These are phyloP conservation scores for Albugo candida DNA, from an alignment of 352 stramenopile genomes.

Conservation along the genomic window DNA sequence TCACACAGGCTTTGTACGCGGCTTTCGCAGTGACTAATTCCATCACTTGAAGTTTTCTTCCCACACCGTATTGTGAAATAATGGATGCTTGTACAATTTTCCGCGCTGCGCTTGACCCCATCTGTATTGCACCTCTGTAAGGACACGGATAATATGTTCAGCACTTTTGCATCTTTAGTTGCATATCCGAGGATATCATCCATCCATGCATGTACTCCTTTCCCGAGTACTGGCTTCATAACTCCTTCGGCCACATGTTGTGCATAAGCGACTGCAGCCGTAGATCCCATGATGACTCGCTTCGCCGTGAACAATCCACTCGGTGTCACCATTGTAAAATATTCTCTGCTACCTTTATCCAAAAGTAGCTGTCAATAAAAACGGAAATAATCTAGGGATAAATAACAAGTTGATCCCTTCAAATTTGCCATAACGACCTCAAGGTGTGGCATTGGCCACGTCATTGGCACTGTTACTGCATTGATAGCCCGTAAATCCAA, in stretches of 20 bases:
- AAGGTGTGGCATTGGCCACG: slow-evolving; percentile 11
- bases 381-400: slow-evolving; percentile 11
- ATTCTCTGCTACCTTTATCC: slow-evolving; percentile 2
- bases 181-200: neutral
- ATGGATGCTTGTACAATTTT: neutral
- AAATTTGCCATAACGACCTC: slow-evolving; percentile 7
- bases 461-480: slow-evolving; percentile 6
- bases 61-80: neutral
- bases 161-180: neutral
- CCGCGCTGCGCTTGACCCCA: neutral
- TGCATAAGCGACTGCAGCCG: too few species aligned
- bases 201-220: neutral
- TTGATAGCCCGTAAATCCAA: slow-evolving; percentile 9
- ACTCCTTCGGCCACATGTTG: too few species aligned
- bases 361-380: slow-evolving; percentile 9
- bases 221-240: too few species aligned
- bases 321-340: slow-evolving; percentile 9
- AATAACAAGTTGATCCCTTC: slow-evolving; percentile 5
- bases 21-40: slow-evolving; percentile 4
- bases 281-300: too few species aligned
- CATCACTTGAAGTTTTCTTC: neutral
- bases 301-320: slow-evolving; percentile 6
- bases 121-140: neutral
- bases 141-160: neutral
- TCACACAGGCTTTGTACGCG: slow-evolving; percentile 1